Percentiles rank a stretch among this genome's conserved stretches.
Evolutionary conservation across 2,329 filamentous ascomycete genomes (phyloP).

Genomic region (Whalleya microplaca): DNA sequence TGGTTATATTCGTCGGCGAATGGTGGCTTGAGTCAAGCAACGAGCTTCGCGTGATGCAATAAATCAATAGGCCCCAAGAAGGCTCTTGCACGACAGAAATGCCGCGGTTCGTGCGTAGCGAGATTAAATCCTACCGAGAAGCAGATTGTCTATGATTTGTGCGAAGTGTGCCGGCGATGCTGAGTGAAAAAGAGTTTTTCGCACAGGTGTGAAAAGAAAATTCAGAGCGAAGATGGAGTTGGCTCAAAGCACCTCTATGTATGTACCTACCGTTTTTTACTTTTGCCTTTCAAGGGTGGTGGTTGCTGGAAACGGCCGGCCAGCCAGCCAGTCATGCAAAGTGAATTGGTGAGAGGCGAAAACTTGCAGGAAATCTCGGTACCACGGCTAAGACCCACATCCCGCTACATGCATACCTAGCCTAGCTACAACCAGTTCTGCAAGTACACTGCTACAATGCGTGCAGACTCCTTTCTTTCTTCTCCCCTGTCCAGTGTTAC

Average conservation of each 20-base stretch:
- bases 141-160: slow-evolving; percentile 1
- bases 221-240: not conserved
- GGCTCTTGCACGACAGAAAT: not conserved
- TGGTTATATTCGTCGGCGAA: not conserved
- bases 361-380: slow-evolving; percentile 21
- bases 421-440: too few relatives aligned
- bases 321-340: slow-evolving; percentile 15
- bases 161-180: slow-evolving; percentile 1
- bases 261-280: not conserved
- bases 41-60: not conserved
- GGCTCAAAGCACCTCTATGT: not conserved
- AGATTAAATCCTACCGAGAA: not conserved
- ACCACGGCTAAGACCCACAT: not conserved
- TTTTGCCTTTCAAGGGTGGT: slow-evolving; percentile 6
- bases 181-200: too few relatives aligned
- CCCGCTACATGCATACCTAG: too few relatives aligned
- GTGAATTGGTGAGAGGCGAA: slow-evolving; percentile 18
- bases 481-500: too few relatives aligned
- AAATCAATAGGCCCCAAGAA: not conserved
- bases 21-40: not conserved
- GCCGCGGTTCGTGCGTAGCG: too few relatives aligned
- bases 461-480: too few relatives aligned
- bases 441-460: too few relatives aligned
- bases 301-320: slow-evolving; percentile 15
- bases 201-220: too few relatives aligned